Base-by-base conservation (phyloP, 192 early-diverging fungal genomes). In the Coemansia aciculifera region DNA sequence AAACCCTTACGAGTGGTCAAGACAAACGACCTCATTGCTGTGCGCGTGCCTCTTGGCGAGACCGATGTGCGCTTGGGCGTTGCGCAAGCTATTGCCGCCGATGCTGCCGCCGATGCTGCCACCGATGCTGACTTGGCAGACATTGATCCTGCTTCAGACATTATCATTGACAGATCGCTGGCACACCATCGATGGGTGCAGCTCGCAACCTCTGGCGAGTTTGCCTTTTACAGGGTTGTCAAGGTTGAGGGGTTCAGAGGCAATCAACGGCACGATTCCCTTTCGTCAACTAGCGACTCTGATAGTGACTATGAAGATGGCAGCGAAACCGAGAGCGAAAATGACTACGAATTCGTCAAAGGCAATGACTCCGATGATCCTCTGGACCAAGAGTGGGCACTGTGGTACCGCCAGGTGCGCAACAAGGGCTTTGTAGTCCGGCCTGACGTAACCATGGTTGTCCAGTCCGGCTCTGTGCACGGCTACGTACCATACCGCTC, bases 201-300 rank as follows among this genome's bases (percentile, higher is more conserved):
- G 11, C 27, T 13, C 13, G 54, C 5, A 32, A 34, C 54, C 54
- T 32, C 54, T 29, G 3, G 54, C 19, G 77, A 70, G 39, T 49
- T 79, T 27, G 77, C 79, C 19, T 84, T 84, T 37, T 84, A 73
- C 44, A 71, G 62, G 56, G 74, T 84, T 24, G 67, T 62, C 8
- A 63, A 42, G 34, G 73, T 65, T 13, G 81, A 84, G 19, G 81
- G 77, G 11, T 84, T 79, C 23, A 54, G 48, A n/a, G 43, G 31
- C 7, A 17, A 63, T 6, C 63, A 44, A 64, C 65, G 49, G 54
- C 15, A 3, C 29, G 29, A 17, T 31, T 32, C 54, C 23, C 17
- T n/a, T 12, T 56, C 29, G 15, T 56, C 54, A 3, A 15, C 54
- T 27, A 69, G 67, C 49, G 59, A 63, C 17, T 60, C 42, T 17